Percentiles rank a stretch among this genome's conserved stretches.
Evolutionary conservation across 202 grass and related monocot species (phyloP).

Genomic region (Cymbopogon flexuosus): DNA sequence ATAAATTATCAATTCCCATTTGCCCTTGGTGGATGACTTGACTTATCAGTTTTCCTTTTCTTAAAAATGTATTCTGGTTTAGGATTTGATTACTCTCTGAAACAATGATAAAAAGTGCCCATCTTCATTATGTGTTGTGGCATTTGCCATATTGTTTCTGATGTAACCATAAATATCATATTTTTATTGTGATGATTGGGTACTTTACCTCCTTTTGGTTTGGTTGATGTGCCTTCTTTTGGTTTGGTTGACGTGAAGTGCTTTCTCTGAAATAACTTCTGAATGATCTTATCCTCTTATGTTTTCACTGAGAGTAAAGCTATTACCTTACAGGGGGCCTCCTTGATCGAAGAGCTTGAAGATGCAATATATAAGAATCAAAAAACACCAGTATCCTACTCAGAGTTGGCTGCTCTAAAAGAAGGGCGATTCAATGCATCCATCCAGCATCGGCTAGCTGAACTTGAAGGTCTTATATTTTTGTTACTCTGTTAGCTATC

Average conservation of each 20-base stretch:
- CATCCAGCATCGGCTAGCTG: slow-evolving; percentile 73
- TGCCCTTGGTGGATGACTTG: not conserved
- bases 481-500: slow-evolving; percentile 26
- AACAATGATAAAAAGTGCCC: not conserved
- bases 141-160: not conserved
- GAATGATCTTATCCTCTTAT: not conserved
- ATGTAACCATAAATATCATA: not conserved
- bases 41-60: not conserved
- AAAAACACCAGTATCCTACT: slow-evolving; percentile 51
- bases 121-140: not conserved
- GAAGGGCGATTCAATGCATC: slow-evolving; percentile 71
- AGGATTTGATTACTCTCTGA: not conserved
- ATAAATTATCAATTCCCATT: not conserved
- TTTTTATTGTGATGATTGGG: not conserved
- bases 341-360: slow-evolving; percentile 81
- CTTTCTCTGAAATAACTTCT: slow-evolving; percentile 14
- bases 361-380: slow-evolving; percentile 66
- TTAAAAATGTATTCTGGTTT: not conserved
- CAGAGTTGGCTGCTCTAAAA: slow-evolving; percentile 54
- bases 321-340: slow-evolving; percentile 37
- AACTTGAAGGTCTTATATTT: slow-evolving; percentile 78
- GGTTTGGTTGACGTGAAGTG: not conserved
- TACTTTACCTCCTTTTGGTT: slow-evolving; percentile 12
- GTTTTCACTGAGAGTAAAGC: slow-evolving; percentile 15
- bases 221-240: not conserved